Evolutionary conservation across 1,284 basidiomycete genomes (phyloP), one percentile per base, ranked within the genome.

Genomic region (Tylopilus sp.): DNA sequence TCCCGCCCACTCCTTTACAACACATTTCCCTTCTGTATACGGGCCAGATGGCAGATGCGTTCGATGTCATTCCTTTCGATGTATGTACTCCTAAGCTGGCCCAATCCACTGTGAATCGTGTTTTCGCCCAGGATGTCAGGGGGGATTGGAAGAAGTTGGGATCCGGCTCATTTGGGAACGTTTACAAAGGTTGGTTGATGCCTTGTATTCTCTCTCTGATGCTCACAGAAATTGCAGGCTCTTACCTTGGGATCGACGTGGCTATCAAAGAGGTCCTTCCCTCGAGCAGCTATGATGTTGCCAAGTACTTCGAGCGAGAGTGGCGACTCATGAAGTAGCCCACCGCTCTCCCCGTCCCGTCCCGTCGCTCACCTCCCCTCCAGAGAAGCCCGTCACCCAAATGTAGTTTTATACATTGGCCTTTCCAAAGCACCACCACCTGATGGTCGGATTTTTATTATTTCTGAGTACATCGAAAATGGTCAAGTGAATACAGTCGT

Each of bases 221-320:
- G 15, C 51, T 61, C 44, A 56, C 44, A 41, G 10, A 39, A 2
- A 18, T 16, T 42, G 40, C 59, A 92, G 93, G 89, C 2, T 81
- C 75, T 23, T 98, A 98, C 71, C 82, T 98, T 23, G 95, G 94
- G 4, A 90, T 97, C 56, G 92, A 96, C 58, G 92, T 98, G 25
- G 94, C 94, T 31, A 92, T 97, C 71, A 98, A 98, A 71, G 94
- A 96, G 71, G 90, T 97, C 3, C 76, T 94, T 3, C 90, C 92
- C 0, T 92, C 88, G 13, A 89, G 74, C 13, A 89, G 89, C 57
- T 96, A 97, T 68, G 91, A 96, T 61, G 90, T 97, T 23, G 81
- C 88, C 61, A 99, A 99, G 72, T 98, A 98, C 73, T 97, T 98
- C 70, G 92, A 96, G 64, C 82, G 96, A 30, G 96, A 99, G 76